These are phyloP conservation scores for Aschersonia sp. DNA, from an alignment of 2,329 filamentous ascomycete species.

Conservation along the genomic window DNA sequence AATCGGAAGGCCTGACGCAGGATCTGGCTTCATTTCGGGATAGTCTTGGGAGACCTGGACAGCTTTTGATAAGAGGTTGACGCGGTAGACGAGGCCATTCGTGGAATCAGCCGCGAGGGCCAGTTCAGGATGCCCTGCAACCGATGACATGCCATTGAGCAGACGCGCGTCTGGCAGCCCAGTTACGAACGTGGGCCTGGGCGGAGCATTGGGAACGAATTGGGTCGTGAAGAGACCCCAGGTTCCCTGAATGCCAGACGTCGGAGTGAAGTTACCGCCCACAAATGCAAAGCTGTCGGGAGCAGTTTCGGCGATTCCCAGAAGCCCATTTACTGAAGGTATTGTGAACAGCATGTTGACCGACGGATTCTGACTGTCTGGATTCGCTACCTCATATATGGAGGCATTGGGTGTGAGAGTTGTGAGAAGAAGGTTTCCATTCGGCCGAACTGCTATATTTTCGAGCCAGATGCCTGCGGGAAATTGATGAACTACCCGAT, in stretches of 20 bases:
- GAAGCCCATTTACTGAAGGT: background rate
- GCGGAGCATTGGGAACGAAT: background rate
- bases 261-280: slow-evolving; percentile 1
- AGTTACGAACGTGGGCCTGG: background rate
- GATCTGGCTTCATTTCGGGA: slow-evolving; percentile 15
- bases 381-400: background rate
- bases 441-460: slow-evolving; percentile 3
- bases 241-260: background rate
- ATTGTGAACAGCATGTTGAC: background rate
- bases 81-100: slow-evolving; percentile 7
- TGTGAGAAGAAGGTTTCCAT: slow-evolving; percentile 4
- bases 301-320: slow-evolving; percentile 3
- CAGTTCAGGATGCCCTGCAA: background rate
- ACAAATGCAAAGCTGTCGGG: slow-evolving; percentile 1
- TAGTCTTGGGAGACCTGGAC: background rate
- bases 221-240: background rate
- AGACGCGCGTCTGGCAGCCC: background rate
- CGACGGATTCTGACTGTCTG: background rate
- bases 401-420: slow-evolving; percentile 1
- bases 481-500: slow-evolving; percentile 1
- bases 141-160: background rate
- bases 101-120: background rate
- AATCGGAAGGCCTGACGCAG: slow-evolving; percentile 5
- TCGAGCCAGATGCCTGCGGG: slow-evolving; percentile 1
- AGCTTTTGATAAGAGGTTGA: slow-evolving; percentile 21